These are phyloP conservation scores for Pichia heedii DNA, from an alignment of 805 yeast species.

Conservation along the genomic window DNA sequence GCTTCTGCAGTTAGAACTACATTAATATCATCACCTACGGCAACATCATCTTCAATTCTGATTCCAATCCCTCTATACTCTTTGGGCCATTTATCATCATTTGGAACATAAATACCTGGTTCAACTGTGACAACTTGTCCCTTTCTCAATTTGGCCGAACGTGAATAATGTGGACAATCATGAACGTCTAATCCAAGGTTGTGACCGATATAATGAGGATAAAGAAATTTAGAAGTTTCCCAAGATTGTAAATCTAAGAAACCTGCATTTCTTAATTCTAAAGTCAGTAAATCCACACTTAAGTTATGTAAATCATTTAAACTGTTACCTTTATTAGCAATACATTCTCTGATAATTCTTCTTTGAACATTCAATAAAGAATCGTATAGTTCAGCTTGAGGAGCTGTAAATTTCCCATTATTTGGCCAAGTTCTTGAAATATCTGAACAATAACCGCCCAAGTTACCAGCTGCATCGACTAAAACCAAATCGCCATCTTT, in stretches of 20 bases:
- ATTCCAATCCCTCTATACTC: slow-evolving; percentile 84
- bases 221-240: slow-evolving; percentile 49
- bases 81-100: slow-evolving; percentile 61
- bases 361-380: slow-evolving; percentile 82
- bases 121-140: slow-evolving; percentile 92
- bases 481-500: slow-evolving; percentile 67
- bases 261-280: slow-evolving; percentile 68
- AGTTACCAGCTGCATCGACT: slow-evolving; percentile 89
- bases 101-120: slow-evolving; percentile 91
- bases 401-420: slow-evolving; percentile 57
- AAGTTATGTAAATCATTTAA: slow-evolving; percentile 68
- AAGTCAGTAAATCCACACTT: slow-evolving; percentile 49
- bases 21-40: slow-evolving; percentile 52
- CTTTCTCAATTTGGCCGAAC: slow-evolving; percentile 41
- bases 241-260: slow-evolving; percentile 41
- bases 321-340: slow-evolving; percentile 41
- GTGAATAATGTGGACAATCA: slow-evolving; percentile 60
- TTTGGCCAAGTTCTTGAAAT: slow-evolving; percentile 97
- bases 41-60: slow-evolving; percentile 90
- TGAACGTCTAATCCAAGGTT: slow-evolving; percentile 90
- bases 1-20: slow-evolving; percentile 70
- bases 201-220: slow-evolving; percentile 95
- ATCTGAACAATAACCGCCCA: slow-evolving; percentile 94
- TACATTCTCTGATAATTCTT: slow-evolving; percentile 64
- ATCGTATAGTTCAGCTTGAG: slow-evolving; percentile 81